Base-by-base conservation (phyloP, 2,329 filamentous ascomycete genomes). In the Acrodontium crateriforme region DNA sequence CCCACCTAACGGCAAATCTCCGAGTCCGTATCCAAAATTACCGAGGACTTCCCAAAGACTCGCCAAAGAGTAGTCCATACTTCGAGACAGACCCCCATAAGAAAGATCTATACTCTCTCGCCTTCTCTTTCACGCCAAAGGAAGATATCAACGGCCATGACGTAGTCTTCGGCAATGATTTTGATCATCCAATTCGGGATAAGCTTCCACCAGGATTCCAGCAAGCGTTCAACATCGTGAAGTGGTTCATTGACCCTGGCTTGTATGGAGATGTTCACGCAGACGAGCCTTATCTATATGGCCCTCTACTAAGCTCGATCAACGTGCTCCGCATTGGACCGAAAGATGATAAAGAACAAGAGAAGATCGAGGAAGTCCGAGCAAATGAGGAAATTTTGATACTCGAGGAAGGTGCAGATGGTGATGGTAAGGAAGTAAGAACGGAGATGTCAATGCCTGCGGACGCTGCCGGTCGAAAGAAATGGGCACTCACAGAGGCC, bases 161-260 rank as follows among this genome's bases (percentile, higher is more conserved):
- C 37, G 63, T 98, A 3, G 74, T 94, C 29, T 93, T 93, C 44
- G 89, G 87, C 22, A 95, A 95, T 53, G 84, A 94, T 61, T 94
- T 95, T 50, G 85, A 93, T 47, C 71, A 79, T 27, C 82, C 89
- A 0, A 89, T 98, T 42, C 71, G 83, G 16, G 78, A 93, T 49
- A 71, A 75, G 10, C 63, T 98, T 2, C 87, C 89, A 0, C 81
- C 82, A 0, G 84, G 87, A 0, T 92, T 93, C 55, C 73, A 72
- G 48, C 77, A 81, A 7, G 85, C 84, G 0, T 73, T 94, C 55
- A 75, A 73, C 28, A 76, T 93, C 23, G 81, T 92, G 16, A 81
- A 80, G 43, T 91, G 81, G 78, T 80, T 75, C 60, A 78, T 95
- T 26, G 87, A 98, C 49, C 87, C 87, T 0, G 82, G 84, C 0